These are phyloP conservation scores for Singerocomus inundabilis DNA, from an alignment of 1,284 basidiomycete species.

Conservation along the genomic window DNA sequence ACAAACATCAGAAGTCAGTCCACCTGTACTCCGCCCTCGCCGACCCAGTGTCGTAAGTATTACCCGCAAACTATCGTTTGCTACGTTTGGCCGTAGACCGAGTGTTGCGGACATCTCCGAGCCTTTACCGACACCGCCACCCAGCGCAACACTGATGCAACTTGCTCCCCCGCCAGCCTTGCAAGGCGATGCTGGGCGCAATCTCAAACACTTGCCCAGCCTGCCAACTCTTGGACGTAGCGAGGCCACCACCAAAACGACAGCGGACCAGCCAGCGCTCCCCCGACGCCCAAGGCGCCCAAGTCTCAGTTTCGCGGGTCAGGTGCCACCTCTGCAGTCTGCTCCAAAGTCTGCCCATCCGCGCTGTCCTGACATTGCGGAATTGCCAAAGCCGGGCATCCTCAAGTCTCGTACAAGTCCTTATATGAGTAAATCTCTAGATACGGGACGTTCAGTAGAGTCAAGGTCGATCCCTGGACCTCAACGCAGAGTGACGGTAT, in stretches of 20 bases:
- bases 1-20: slow-evolving; percentile 10
- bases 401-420: slow-evolving; percentile 17
- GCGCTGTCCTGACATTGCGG: slow-evolving; percentile 3
- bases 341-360: not conserved
- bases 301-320: slow-evolving; percentile 14
- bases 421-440: not conserved
- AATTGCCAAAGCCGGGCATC: slow-evolving; percentile 14
- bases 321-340: not conserved
- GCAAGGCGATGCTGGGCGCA: slow-evolving; percentile 6
- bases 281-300: slow-evolving; percentile 23
- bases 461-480: slow-evolving; percentile 1
- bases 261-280: not conserved
- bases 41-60: slow-evolving; percentile 31
- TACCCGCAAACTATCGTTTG: slow-evolving; percentile 33
- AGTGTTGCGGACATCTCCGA: slow-evolving; percentile 22
- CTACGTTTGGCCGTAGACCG: slow-evolving; percentile 24
- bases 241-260: not conserved
- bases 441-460: not conserved
- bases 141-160: slow-evolving; percentile 9
- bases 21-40: slow-evolving; percentile 12
- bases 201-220: slow-evolving; percentile 27
- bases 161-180: slow-evolving; percentile 23
- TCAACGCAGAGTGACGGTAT: slow-evolving; percentile 25
- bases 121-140: slow-evolving; percentile 19
- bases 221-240: slow-evolving; percentile 13